Base-by-base conservation (phyloP, 306 rosid genomes). In the Canavalia ensiformis region DNA sequence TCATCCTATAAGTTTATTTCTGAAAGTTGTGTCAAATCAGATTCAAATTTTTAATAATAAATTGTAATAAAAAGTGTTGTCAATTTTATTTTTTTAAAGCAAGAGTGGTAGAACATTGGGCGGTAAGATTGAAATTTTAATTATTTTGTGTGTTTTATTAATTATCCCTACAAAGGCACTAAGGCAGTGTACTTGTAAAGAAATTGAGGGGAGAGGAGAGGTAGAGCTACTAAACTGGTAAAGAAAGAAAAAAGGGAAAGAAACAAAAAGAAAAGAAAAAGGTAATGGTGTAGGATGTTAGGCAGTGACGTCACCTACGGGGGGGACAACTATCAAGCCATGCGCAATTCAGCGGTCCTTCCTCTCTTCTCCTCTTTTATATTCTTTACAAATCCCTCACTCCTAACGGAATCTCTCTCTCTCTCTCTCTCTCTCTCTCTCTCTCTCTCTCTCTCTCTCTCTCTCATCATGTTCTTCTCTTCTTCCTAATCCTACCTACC, bases 291-390 rank as follows among this genome's bases (percentile, higher is more conserved):
- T 42, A 69, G 79, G 81, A 65, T 65, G 83, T 39, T 81, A 78
- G 72, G 83, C 39, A 56, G 39, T 88, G 91, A 91, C 90, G 79
- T 86, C 88, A 89, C 71, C 35, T 72, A 34, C 79, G 83, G 88
- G 90, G 90, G 92, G 95, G 89, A 82, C 92, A 90, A 69, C 56
- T 81, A 71, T 80, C 51, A 84, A 90, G 37, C 90, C 97, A 92
- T 88, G 97, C 97, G 93, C 95, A 89, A 64, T 84, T 75, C 84
- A 81, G 89, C 88, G 92, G 91, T 87, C 97, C 97, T 82, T 69
- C 77, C 77, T 4, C 4, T 39, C 42, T 39, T 81, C 78, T 77
- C 75, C 41, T 51, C 84, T 85, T 86, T 86, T 72, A 50, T 62
- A 88, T 86, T 77, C 89, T 86, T 82, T 42, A 77, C 78, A 78